Percentiles rank a stretch among this genome's conserved stretches.
Conservation (phyloP, 495 filamentous ascomycete species). For the Trichocladium antarcticum region DNA sequence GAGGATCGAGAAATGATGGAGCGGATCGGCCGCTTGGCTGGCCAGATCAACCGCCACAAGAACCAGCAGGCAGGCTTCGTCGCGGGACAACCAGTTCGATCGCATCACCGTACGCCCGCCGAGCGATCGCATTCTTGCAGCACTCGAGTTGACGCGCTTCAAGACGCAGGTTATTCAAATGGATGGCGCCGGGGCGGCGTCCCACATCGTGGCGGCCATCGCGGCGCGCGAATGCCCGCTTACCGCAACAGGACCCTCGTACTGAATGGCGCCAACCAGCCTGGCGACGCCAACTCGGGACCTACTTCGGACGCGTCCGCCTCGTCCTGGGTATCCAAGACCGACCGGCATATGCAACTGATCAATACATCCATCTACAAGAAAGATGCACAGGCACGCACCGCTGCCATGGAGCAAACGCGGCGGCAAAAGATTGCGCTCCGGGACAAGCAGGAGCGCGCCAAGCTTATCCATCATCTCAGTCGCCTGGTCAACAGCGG, state of each 20-base stretch:
- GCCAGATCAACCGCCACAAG: conserved; percentile 77
- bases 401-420: conserved; percentile 64
- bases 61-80: conserved; percentile 41
- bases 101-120: conserved; percentile 19
- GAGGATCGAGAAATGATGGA: conserved; percentile 63
- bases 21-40: conserved; percentile 64
- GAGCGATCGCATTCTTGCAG: not conserved
- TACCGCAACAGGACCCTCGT: conserved; percentile 66
- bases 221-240: conserved; percentile 31
- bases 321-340: conserved; percentile 62
- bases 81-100: conserved; percentile 4
- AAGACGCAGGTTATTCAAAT: conserved; percentile 18
- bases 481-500: conserved; percentile 31
- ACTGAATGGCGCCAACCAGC: conserved; percentile 41
- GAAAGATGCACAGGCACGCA: conserved; percentile 56
- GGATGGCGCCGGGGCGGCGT: conserved; percentile 27
- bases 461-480: conserved; percentile 41
- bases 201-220: conserved; percentile 37
- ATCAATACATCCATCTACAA: conserved; percentile 80
- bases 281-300: conserved; percentile 20
- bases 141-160: conserved; percentile 13
- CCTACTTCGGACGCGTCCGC: conserved; percentile 31
- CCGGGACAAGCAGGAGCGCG: conserved; percentile 54
- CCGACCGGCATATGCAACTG: conserved; percentile 75
- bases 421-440: conserved; percentile 47